phyloP scores from a whole-genome alignment of 176 grass and related monocot genomes.

The Hsuehochloa calcarea region DNA sequence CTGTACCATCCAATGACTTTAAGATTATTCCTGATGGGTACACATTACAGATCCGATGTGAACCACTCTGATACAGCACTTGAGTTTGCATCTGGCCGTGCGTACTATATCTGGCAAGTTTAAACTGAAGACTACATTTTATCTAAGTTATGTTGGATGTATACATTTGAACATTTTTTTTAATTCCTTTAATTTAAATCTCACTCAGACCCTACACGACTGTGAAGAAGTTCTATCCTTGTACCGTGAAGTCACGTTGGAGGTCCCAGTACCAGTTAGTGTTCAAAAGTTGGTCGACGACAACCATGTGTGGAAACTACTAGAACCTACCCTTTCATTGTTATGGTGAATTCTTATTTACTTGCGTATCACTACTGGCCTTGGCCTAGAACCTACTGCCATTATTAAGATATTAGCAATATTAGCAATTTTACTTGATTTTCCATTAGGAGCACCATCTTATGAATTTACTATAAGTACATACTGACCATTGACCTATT shows the following conservation, averaged over 20 bases:
- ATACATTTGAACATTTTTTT: neutral
- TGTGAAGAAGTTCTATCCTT: constrained; percentile 36
- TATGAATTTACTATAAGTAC: no score
- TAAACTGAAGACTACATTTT: neutral
- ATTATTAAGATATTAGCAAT: no score
- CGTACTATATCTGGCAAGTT: constrained; percentile 37
- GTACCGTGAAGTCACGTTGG: constrained; percentile 27
- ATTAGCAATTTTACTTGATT: no score
- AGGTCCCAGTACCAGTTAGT: constrained; percentile 33
- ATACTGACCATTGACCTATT: no score
- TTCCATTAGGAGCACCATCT: no score
- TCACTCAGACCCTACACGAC: constrained; percentile 40
- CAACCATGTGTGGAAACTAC: no score
- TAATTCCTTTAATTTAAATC: neutral
- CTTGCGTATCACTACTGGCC: no score
- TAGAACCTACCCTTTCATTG: no score
- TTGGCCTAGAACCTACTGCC: no score
- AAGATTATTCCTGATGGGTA: neutral
- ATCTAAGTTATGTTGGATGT: neutral
- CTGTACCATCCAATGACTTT: no score
- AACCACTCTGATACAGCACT: neutral
- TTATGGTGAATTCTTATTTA: no score
- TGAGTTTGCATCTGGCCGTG: constrained; percentile 29
- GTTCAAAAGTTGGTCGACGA: constrained; percentile 42
- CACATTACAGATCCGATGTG: constrained; percentile 8